phyloP scores from a whole-genome alignment of 2,329 filamentous ascomycete species.

The Microdochium bolleyi region DNA sequence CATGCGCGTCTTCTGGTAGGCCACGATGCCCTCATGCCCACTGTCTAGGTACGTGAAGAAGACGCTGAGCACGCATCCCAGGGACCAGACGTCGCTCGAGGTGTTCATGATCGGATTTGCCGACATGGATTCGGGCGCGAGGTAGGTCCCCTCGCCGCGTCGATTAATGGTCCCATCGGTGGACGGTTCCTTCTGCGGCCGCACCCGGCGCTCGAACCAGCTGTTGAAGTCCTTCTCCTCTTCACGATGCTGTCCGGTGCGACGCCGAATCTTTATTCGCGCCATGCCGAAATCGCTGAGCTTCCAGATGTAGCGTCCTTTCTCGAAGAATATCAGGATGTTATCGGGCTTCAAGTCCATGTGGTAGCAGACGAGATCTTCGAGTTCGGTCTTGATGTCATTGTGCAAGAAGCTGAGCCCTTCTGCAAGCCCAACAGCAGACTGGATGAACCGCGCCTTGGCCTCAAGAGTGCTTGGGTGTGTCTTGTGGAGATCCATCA shows the following conservation, averaged over 20 bases:
- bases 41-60: slow-evolving; percentile 26
- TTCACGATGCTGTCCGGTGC: slow-evolving; percentile 6
- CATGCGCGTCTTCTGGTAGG: slow-evolving; percentile 4
- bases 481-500: slow-evolving; percentile 14
- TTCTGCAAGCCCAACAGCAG: slow-evolving; percentile 21
- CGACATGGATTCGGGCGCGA: slow-evolving; percentile 23
- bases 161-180: slow-evolving; percentile 17
- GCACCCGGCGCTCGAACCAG: slow-evolving; percentile 14
- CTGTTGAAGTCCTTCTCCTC: slow-evolving; percentile 19
- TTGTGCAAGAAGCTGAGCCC: slow-evolving; percentile 28
- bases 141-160: slow-evolving; percentile 24
- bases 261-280: slow-evolving; percentile 19
- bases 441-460: slow-evolving; percentile 17
- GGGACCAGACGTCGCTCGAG: slow-evolving; percentile 73
- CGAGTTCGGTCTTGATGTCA: slow-evolving; percentile 17
- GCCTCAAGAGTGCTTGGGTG: slow-evolving; percentile 9
- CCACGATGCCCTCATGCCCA: slow-evolving; percentile 16
- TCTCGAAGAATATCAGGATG: slow-evolving; percentile 20
- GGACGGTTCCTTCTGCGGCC: slow-evolving; percentile 7
- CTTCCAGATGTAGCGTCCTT: slow-evolving; percentile 23
- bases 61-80: slow-evolving; percentile 78
- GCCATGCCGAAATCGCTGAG: slow-evolving; percentile 33
- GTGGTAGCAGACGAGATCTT: slow-evolving; percentile 27
- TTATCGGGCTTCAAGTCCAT: slow-evolving; percentile 31
- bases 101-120: slow-evolving; percentile 18